phyloP scores from a whole-genome alignment of 2,329 filamentous ascomycete genomes.

The Pseudogymnoascus sp. region DNA sequence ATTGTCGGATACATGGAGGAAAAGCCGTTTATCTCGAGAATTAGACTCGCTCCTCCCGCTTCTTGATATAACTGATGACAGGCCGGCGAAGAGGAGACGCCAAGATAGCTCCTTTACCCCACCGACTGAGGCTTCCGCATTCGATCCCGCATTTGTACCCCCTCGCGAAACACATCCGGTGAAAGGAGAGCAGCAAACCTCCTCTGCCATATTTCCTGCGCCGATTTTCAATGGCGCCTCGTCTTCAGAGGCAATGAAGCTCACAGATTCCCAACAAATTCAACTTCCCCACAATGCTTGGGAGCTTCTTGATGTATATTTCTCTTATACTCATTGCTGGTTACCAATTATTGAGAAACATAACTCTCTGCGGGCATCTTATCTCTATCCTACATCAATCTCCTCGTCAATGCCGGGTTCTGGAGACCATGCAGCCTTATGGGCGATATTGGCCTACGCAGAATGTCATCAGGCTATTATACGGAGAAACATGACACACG shows the following conservation, averaged over 20 bases:
- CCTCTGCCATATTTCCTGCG: neutral
- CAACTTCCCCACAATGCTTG: constrained; percentile 48
- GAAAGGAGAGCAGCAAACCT: neutral
- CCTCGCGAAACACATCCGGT: neutral
- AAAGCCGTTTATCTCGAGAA: constrained; percentile 12
- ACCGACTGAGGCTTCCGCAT: constrained; percentile 16
- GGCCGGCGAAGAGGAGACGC: constrained; percentile 6
- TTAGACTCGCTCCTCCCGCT: constrained; percentile 7
- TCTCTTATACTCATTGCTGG: constrained; percentile 68
- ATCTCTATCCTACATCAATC: constrained; percentile 7
- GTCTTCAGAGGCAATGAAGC: neutral
- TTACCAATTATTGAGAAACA: constrained; percentile 63
- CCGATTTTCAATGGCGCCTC: neutral
- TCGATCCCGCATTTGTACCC: neutral
- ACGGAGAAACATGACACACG: constrained; percentile 19
- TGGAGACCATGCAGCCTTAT: constrained; percentile 46
- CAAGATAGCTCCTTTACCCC: constrained; percentile 22
- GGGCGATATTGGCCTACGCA: constrained; percentile 50
- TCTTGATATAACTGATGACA: constrained; percentile 9
- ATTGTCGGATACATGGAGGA: constrained; percentile 14
- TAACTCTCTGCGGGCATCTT: constrained; percentile 39
- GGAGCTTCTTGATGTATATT: constrained; percentile 61
- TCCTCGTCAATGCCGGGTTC: constrained; percentile 17
- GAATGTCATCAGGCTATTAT: constrained; percentile 42
- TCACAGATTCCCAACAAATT: neutral